A percentile compares a stretch with the other conserved stretches of the same genome.
phyloP scores from a whole-genome alignment of 2,329 filamentous ascomycete species.

The Botrytis hyacinthi region DNA sequence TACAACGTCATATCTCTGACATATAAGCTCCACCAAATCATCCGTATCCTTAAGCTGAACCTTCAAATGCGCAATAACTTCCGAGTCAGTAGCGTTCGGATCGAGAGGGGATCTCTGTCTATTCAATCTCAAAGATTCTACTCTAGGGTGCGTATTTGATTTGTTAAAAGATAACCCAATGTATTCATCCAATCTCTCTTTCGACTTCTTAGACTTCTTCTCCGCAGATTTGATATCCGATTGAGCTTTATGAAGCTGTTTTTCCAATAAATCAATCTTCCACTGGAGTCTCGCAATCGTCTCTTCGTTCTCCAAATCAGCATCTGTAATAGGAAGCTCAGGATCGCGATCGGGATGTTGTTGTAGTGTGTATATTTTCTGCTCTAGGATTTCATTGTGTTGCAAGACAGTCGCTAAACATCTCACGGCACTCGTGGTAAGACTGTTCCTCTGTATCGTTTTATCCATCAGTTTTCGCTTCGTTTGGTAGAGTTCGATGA shows the following conservation, averaged over 20 bases:
- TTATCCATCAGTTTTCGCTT: constrained; percentile 6
- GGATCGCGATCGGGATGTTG: neutral
- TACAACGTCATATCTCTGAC: neutral
- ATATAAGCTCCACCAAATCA: neutral
- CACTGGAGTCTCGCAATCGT: neutral
- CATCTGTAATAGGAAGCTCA: neutral
- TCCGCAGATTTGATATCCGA: no score
- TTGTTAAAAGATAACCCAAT: neutral
- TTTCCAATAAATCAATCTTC: neutral
- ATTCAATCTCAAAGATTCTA: neutral
- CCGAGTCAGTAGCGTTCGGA: neutral
- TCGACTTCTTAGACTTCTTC: neutral
- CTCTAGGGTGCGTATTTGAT: neutral
- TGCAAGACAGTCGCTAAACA: neutral
- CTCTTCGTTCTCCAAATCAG: neutral
- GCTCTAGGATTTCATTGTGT: neutral
- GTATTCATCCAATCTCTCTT: neutral
- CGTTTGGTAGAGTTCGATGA: neutral
- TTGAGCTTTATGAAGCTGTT: neutral
- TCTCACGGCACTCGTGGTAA: neutral
- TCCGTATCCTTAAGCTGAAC: neutral
- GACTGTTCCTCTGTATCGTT: constrained; percentile 11
- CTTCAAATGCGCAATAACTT: neutral
- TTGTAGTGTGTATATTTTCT: neutral
- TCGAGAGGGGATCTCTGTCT: neutral